A percentile compares a stretch with the other conserved stretches of the same genome.
phyloP scores from a whole-genome alignment of 352 stramenopile genomes.

The Pythium biforme region DNA sequence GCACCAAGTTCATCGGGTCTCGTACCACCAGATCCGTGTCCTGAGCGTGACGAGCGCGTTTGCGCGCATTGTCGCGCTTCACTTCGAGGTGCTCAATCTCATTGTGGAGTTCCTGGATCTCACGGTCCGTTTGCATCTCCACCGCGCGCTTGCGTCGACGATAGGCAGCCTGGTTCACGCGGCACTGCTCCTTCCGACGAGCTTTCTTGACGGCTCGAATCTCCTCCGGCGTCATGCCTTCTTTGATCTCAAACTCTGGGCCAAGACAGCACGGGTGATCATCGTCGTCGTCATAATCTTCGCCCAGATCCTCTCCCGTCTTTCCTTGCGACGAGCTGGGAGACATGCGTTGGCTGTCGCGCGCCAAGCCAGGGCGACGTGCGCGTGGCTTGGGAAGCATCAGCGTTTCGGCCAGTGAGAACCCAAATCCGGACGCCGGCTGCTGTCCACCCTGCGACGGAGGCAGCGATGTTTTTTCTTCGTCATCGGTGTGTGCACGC shows the following conservation, averaged over 20 bases:
- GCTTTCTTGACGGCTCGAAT: constrained; percentile 32
- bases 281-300: background rate
- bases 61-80: background rate
- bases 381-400: background rate
- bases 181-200: constrained; percentile 54
- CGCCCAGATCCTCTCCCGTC: background rate
- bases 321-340: background rate
- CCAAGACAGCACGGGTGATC: background rate
- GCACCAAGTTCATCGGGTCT: constrained; percentile 2
- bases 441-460: background rate
- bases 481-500: too few relatives aligned
- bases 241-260: constrained; percentile 2
- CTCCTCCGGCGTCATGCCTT: constrained; percentile 5
- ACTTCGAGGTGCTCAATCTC: constrained; percentile 36
- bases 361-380: background rate
- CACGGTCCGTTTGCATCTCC: constrained; percentile 31
- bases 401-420: background rate
- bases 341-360: background rate
- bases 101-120: constrained; percentile 37
- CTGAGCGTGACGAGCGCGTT: background rate
- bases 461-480: background rate
- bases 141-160: constrained; percentile 50
- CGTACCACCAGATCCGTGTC: background rate
- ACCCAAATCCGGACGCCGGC: background rate
- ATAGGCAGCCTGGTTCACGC: constrained; percentile 65